Base-by-base conservation (phyloP, 306 rosid species). In the Vigna mungo region DNA sequence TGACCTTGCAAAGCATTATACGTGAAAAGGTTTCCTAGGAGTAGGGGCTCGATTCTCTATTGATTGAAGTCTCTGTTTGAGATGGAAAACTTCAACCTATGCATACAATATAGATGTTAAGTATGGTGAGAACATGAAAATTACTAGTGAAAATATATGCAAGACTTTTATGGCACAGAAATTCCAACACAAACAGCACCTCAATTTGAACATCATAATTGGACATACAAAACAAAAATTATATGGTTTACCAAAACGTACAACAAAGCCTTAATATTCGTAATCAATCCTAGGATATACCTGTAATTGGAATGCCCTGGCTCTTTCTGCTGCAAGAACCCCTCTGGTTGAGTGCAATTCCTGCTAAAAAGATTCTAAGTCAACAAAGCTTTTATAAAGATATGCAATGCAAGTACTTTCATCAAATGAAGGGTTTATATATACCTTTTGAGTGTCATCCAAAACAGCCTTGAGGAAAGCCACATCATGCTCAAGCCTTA, bases 271-370 rank as follows among this genome's bases (percentile, higher is more conserved):
- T n/a, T n/a, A n/a, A n/a, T n/a, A n/a, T n/a, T n/a, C n/a, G n/a
- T n/a, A n/a, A n/a, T n/a, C n/a, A 70, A 59, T 58, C 54, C 60
- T 16, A 84, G 32, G 70, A 75, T 72, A 39, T 76, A 92, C 97
- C 96, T 95, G 99, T 56, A 95, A 85, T 75, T 92, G 99, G 85
- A 95, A 95, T 48, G 99, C 97, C 82, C 99, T 80, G 27, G 89
- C 88, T 80, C 99, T 89, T 86, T 92, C 97, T 77, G 97, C 96
- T 9, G 96, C 89, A 52, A 95, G 93, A 73, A 92, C 94, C 75
- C 97, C 97, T 86, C 97, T 95, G 25, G 97, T 92, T 44, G 99
- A 95, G 68, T 92, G 99, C 85, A 95, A 87, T 80, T 95, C 99
- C 97, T 79, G 62, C 73, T 1, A 51, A 71, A 23, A 49, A 21